Conservation (phyloP, 78 protist species). For the Goniomonas avonlea region DNA sequence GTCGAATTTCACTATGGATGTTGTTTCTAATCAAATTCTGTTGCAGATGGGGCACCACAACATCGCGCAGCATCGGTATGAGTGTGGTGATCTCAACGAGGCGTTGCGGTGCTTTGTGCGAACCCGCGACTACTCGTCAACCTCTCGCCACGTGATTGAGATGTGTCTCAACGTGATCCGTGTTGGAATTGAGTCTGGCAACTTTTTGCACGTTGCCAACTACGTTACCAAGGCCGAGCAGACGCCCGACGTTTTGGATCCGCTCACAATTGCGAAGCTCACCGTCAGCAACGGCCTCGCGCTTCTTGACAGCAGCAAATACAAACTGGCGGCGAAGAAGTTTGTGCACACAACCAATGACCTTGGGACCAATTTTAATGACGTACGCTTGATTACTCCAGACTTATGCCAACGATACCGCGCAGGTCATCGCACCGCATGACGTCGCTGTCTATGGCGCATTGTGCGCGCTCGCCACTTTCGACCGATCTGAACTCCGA, state of each 20-base stretch:
- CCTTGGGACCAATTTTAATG: slow-evolving; percentile 20
- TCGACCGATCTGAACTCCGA: slow-evolving; percentile 63
- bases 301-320: slow-evolving; percentile 44
- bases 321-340: slow-evolving; percentile 46
- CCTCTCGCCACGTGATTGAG: slow-evolving; percentile 45
- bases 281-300: slow-evolving; percentile 44
- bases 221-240: slow-evolving; percentile 62
- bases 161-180: slow-evolving; percentile 70
- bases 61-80: slow-evolving; percentile 58
- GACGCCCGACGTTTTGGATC: slow-evolving; percentile 39
- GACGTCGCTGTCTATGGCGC: slow-evolving; percentile 78
- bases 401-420: not conserved
- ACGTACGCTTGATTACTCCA: not conserved
- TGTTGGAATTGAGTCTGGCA: slow-evolving; percentile 6
- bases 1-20: not conserved
- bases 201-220: slow-evolving; percentile 50
- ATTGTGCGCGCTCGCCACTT: slow-evolving; percentile 75
- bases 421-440: slow-evolving; percentile 42
- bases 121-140: slow-evolving; percentile 75
- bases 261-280: slow-evolving; percentile 37
- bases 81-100: slow-evolving; percentile 56
- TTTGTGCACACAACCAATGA: slow-evolving; percentile 47
- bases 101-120: slow-evolving; percentile 74
- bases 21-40: not conserved
- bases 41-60: slow-evolving; percentile 58